Base-by-base conservation (phyloP, 345 rosid species). In the Draba incana region DNA sequence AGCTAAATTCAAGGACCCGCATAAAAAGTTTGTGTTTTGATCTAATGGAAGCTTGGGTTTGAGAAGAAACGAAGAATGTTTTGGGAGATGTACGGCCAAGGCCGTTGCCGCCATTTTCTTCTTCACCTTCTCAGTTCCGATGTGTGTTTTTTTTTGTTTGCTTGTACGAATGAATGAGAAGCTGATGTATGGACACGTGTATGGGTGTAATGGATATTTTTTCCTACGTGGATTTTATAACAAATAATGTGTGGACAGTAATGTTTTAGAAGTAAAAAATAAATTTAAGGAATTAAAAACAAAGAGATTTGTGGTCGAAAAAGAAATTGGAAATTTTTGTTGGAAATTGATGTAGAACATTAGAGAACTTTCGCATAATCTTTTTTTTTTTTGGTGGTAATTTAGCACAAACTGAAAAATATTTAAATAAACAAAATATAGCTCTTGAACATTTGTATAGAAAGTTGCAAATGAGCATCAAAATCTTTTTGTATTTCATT, bases 51-150 rank as follows among this genome's bases (percentile, higher is more conserved):
- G 42, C 45, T 62, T 64, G 75, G 80, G 80, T 60, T 79, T 85
- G 61, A 76, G 79, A 42, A 83, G 71, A 63, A 82, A 56, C 10
- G 65, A 56, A 41, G 57, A 35, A 49, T 84, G 77, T 55, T 79
- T 85, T 28, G 89, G 84, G 52, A 81, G 79, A 55, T 86, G 81
- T 79, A 88, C 70, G 52, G 88, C 76, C 42, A 85, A 48, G 78
- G 84, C 77, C 45, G 85, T 84, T 68, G 59, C 92, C 83, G 83
- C 84, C 72, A 55, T 50, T 57, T n/a, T 42, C 57, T 35, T 56
- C 81, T 65, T 42, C 16, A 31, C 50, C 45, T 51, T 65, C 72
- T 49, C 47, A 33, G 61, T 48, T 55, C 35, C 35, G 7, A 31
- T 31, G 35, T 5, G 7, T 4, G 56, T 23, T 37, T 10, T 16